phyloP scores from a whole-genome alignment of 2,329 filamentous ascomycete genomes.

The Neonectria punicea region DNA sequence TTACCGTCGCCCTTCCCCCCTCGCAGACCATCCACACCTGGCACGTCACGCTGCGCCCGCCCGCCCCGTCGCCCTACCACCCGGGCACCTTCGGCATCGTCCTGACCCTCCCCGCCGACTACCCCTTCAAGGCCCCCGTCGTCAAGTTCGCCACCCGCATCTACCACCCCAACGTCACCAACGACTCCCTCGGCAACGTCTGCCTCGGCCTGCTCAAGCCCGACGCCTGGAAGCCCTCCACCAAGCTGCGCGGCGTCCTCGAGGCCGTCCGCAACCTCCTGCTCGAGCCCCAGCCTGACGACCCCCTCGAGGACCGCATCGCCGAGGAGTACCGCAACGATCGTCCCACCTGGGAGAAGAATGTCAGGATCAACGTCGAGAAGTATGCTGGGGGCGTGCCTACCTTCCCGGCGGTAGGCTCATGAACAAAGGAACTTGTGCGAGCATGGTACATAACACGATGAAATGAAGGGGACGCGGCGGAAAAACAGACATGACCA shows the following conservation, averaged over 20 bases:
- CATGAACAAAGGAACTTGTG: background rate
- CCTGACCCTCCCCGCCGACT: constrained; percentile 79
- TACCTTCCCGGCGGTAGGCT: constrained; percentile 47
- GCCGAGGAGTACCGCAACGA: constrained; percentile 84
- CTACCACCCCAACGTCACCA: constrained; percentile 95
- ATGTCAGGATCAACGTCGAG: constrained; percentile 77
- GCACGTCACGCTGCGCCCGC: constrained; percentile 61
- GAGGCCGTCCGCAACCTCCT: constrained; percentile 80
- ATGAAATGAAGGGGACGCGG: constrained; percentile 8
- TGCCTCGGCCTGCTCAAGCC: constrained; percentile 85
- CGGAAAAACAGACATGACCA: background rate
- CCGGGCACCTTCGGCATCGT: constrained; percentile 80
- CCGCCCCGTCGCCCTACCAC: constrained; percentile 59
- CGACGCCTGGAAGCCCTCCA: constrained; percentile 92
- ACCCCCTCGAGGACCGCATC: constrained; percentile 87
- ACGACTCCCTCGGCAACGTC: constrained; percentile 86
- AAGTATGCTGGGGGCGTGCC: constrained; percentile 70
- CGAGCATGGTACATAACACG: background rate
- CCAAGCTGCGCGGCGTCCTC: constrained; percentile 79
- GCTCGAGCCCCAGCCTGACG: constrained; percentile 84
- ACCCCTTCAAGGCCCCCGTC: constrained; percentile 89
- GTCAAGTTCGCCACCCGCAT: constrained; percentile 88
- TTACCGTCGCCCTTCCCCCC: constrained; percentile 57
- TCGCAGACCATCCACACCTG: constrained; percentile 63
- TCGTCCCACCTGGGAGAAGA: constrained; percentile 76